phyloP scores from a whole-genome alignment of 805 yeast genomes.

The Teunomyces gatunensis region DNA sequence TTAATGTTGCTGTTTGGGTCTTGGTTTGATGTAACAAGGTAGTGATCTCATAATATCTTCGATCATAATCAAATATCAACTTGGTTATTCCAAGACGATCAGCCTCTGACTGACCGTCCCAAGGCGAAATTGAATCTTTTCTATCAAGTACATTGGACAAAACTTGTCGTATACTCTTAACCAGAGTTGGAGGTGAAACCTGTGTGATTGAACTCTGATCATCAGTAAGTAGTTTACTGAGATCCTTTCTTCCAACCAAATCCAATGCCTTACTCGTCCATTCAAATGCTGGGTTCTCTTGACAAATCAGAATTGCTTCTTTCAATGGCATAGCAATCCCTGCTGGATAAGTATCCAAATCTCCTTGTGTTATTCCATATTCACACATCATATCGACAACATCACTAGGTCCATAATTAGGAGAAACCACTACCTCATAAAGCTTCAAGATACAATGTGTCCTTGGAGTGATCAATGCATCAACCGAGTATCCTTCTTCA shows the following conservation, averaged over 20 bases:
- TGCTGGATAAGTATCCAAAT: constrained; percentile 67
- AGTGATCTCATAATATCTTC: constrained; percentile 76
- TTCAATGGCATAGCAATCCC: constrained; percentile 69
- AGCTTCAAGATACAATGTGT: constrained; percentile 56
- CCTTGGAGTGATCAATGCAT: constrained; percentile 62
- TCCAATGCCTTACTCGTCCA: constrained; percentile 49
- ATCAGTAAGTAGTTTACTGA: constrained; percentile 32
- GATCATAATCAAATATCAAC: constrained; percentile 70
- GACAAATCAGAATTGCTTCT: constrained; percentile 56
- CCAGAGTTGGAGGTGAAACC: constrained; percentile 1
- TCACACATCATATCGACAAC: constrained; percentile 63
- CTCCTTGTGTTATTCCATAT: constrained; percentile 47
- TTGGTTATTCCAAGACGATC: constrained; percentile 67
- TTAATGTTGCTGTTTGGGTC: constrained; percentile 50
- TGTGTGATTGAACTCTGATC: background rate
- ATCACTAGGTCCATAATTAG: constrained; percentile 48
- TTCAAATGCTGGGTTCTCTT: constrained; percentile 48
- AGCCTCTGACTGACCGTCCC: constrained; percentile 72
- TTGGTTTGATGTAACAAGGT: constrained; percentile 68
- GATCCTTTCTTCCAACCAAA: constrained; percentile 67
- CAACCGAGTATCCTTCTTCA: constrained; percentile 59
- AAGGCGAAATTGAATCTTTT: constrained; percentile 49
- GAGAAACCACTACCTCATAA: constrained; percentile 61
- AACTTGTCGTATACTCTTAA: constrained; percentile 40
- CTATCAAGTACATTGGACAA: constrained; percentile 37